Conservation (phyloP, 1,284 basidiomycete genomes). For the Malassezia globosa region DNA sequence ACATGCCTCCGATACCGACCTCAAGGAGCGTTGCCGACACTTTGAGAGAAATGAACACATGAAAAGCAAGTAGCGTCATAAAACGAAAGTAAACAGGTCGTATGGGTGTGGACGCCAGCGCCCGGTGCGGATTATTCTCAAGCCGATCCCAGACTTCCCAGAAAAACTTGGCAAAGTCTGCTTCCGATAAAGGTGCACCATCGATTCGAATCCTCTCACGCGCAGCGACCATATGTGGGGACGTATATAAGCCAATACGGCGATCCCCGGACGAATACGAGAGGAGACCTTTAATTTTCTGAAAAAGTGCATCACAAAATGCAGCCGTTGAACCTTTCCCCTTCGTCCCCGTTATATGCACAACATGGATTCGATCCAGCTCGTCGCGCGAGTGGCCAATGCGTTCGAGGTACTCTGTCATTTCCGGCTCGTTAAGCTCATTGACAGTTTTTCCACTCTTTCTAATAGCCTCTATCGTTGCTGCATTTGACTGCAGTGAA, state of each 20-base stretch:
- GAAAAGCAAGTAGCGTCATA: conserved; percentile 81
- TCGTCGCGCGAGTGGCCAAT: conserved; percentile 73
- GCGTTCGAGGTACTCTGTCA: conserved; percentile 74
- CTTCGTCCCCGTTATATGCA: conserved; percentile 97
- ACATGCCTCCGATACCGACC: conserved; percentile 88
- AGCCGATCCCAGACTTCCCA: conserved; percentile 92
- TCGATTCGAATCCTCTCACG: conserved; percentile 91
- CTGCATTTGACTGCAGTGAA: conserved; percentile 85
- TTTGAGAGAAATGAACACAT: conserved; percentile 68
- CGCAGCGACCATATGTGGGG: conserved; percentile 89
- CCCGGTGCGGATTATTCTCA: conserved; percentile 53
- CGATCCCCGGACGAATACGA: conserved; percentile 12
- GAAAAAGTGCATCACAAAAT: conserved; percentile 53
- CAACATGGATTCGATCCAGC: conserved; percentile 76
- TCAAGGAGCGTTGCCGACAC: conserved; percentile 85
- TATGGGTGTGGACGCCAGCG: conserved; percentile 51
- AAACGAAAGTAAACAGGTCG: conserved; percentile 92
- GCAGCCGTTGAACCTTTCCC: conserved; percentile 97
- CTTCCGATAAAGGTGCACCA: conserved; percentile 75
- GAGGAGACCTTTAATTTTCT: conserved; percentile 16
- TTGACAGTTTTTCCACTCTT: conserved; percentile 62
- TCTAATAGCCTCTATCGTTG: conserved; percentile 70
- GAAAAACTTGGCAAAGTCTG: conserved; percentile 77
- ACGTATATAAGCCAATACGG: conserved; percentile 72
- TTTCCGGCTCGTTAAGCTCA: conserved; percentile 69